Percentiles rank a stretch among this genome's conserved stretches.
Evolutionary conservation across 345 rosid species (phyloP).

Genomic region (Ricinus communis): DNA sequence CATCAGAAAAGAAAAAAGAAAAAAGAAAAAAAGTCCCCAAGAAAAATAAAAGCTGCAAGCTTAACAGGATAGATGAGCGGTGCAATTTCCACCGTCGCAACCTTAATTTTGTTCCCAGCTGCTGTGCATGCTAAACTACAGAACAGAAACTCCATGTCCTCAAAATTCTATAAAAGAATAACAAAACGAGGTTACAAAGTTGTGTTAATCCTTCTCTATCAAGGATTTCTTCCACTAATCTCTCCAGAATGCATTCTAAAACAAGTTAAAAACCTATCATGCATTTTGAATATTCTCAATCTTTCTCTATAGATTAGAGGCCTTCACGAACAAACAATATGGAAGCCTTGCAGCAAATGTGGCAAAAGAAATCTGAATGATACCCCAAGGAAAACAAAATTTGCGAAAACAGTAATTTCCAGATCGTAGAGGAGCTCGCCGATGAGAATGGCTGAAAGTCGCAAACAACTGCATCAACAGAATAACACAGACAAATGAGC

Average conservation of each 20-base stretch:
- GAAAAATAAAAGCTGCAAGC: background rate
- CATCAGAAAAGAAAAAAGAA: too few species aligned
- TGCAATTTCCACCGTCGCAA: background rate
- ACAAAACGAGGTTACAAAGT: background rate
- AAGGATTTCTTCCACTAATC: background rate
- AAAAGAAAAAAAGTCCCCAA: background rate
- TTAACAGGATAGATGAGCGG: background rate
- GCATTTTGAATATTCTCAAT: background rate
- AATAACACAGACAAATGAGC: constrained; percentile 13
- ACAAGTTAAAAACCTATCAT: background rate
- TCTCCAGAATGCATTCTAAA: background rate
- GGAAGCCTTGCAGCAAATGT: background rate
- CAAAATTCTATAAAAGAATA: background rate
- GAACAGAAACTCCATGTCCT: background rate
- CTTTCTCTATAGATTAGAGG: background rate
- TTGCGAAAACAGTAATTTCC: background rate
- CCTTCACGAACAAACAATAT: background rate
- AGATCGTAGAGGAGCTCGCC: constrained; percentile 9
- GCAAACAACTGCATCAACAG: constrained; percentile 3
- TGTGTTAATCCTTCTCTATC: background rate
- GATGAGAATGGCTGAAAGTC: constrained; percentile 11
- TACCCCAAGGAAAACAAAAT: background rate
- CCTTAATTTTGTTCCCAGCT: background rate
- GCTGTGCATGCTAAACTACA: background rate
- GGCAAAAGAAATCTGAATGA: background rate